phyloP scores from a whole-genome alignment of 2,329 filamentous ascomycete genomes.

The Zymoseptoria passerinii region DNA sequence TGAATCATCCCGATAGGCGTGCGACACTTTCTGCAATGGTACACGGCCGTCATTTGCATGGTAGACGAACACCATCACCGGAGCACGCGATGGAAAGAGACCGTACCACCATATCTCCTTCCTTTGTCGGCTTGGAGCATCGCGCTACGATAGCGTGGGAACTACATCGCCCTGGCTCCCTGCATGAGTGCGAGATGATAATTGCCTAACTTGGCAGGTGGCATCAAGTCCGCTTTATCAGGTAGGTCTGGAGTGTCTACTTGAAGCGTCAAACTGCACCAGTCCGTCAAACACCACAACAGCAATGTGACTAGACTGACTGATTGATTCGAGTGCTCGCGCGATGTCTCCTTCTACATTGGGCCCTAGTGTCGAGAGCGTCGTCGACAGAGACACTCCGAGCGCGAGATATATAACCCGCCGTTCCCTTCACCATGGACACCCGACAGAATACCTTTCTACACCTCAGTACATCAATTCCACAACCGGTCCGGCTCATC shows the following conservation, averaged over 20 bases:
- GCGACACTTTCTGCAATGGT: neutral
- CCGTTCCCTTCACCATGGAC: constrained; percentile 1
- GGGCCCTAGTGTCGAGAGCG: constrained; percentile 1
- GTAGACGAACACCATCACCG: neutral
- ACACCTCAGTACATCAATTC: constrained; percentile 4
- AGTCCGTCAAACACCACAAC: constrained; percentile 9
- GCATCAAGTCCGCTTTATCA: constrained; percentile 1
- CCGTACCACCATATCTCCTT: neutral
- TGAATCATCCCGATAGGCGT: neutral
- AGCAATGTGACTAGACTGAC: constrained; percentile 14
- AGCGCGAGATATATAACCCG: constrained; percentile 8
- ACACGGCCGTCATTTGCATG: neutral
- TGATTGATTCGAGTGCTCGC: constrained; percentile 19
- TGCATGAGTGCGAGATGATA: neutral
- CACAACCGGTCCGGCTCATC: constrained; percentile 1
- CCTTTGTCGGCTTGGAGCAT: neutral
- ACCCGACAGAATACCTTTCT: constrained; percentile 1
- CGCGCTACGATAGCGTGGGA: neutral
- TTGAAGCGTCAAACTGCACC: constrained; percentile 1
- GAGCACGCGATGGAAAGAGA: neutral
- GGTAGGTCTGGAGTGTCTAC: neutral
- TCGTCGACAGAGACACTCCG: neutral
- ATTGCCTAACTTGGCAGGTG: constrained; percentile 12
- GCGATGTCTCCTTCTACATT: constrained; percentile 9
- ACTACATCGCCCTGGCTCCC: neutral